These are phyloP conservation scores for Polytrichum commune DNA, from an alignment of 225 moss, liverwort and hornwort species.

Conservation along the genomic window DNA sequence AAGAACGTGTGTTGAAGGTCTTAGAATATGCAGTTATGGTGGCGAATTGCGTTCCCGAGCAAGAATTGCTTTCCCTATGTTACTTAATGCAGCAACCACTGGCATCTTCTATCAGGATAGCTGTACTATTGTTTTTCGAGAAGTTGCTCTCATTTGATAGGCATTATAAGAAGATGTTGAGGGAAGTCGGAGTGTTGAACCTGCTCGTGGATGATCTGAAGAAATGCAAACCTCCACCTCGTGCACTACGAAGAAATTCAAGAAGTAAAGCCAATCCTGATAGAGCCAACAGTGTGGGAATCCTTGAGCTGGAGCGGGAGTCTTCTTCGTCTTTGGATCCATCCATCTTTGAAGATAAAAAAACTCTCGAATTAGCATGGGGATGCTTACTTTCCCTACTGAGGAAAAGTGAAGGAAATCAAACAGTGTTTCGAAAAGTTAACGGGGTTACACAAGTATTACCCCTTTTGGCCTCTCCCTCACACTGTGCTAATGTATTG, in stretches of 20 bases:
- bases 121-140: slow-evolving; percentile 82
- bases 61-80: slow-evolving; percentile 90
- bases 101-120: slow-evolving; percentile 63
- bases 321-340: slow-evolving; percentile 26
- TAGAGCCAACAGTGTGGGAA: slow-evolving; percentile 35
- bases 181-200: slow-evolving; percentile 91
- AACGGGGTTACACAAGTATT: slow-evolving; percentile 69
- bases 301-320: slow-evolving; percentile 43
- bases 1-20: slow-evolving; percentile 94
- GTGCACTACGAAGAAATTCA: slow-evolving; percentile 26
- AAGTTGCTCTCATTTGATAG: slow-evolving; percentile 97
- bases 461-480: slow-evolving; percentile 64
- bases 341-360: slow-evolving; percentile 73
- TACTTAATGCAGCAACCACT: slow-evolving; percentile 90
- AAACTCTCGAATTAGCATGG: slow-evolving; percentile 73
- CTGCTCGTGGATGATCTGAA: slow-evolving; percentile 85
- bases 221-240: slow-evolving; percentile 61
- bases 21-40: slow-evolving; percentile 92
- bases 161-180: slow-evolving; percentile 87
- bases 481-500: slow-evolving; percentile 73
- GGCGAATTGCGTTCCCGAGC: slow-evolving; percentile 84
- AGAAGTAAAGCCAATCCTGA: slow-evolving; percentile 23
- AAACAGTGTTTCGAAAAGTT: slow-evolving; percentile 73
- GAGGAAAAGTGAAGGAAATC: slow-evolving; percentile 84
- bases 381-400: slow-evolving; percentile 78